phyloP scores from a whole-genome alignment of 768 basidiomycete species.

The Asterophora lycoperdoides region DNA sequence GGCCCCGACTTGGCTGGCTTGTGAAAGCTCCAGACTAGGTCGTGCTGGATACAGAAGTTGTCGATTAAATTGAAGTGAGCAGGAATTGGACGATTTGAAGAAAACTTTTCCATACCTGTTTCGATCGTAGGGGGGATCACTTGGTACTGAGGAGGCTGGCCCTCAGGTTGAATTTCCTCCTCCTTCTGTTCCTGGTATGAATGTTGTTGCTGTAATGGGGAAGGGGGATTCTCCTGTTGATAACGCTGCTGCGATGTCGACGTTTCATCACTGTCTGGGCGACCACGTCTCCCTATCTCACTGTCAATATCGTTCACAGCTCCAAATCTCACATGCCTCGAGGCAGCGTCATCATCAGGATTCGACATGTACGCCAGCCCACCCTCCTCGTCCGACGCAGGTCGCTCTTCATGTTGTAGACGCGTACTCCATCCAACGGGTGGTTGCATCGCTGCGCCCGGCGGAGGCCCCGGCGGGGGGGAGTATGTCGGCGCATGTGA shows the following conservation, averaged over 20 bases:
- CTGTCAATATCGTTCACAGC: conserved; percentile 36
- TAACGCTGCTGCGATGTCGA: neutral
- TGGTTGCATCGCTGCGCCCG: conserved; percentile 19
- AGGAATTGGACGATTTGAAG: neutral
- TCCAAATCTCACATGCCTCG: conserved; percentile 43
- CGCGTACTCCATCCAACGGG: conserved; percentile 10
- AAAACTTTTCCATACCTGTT: neutral
- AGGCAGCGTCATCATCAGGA: conserved; percentile 16
- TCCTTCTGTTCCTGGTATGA: neutral
- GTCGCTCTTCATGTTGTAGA: conserved; percentile 18
- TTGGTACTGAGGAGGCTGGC: conserved; percentile 15
- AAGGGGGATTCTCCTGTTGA: neutral
- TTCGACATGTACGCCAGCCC: conserved; percentile 37
- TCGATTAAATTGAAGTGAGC: neutral
- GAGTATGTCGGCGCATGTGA: conserved; percentile 21
- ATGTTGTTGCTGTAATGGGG: neutral
- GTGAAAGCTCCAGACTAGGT: neutral
- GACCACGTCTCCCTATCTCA: conserved; percentile 26
- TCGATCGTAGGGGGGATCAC: conserved; percentile 2
- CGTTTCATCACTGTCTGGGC: neutral
- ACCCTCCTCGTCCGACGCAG: conserved; percentile 29
- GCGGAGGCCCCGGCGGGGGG: conserved; percentile 38
- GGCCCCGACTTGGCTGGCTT: neutral
- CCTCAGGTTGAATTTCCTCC: neutral
- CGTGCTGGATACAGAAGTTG: neutral